phyloP scores from a whole-genome alignment of 208 protist species.

The Herpetomonas tarakana region DNA sequence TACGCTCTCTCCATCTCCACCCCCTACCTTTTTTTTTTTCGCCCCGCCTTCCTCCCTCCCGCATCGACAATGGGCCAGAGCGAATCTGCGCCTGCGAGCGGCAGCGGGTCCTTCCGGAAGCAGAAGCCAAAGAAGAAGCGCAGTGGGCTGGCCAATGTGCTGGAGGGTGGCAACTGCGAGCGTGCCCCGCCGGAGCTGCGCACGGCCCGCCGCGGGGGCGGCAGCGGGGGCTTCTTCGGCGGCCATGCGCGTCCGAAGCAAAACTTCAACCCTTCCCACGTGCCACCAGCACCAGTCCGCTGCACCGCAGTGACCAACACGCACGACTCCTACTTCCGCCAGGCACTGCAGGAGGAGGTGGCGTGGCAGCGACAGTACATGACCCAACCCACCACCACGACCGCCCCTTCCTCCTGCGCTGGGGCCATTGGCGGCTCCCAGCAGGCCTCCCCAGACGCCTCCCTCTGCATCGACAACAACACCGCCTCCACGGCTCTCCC shows the following conservation, averaged over 20 bases:
- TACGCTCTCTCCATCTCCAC: too few relatives aligned
- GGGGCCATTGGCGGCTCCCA: too few relatives aligned
- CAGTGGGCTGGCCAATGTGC: constrained; percentile 14
- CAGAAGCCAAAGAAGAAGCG: constrained; percentile 13
- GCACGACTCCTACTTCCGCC: neutral
- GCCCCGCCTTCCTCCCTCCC: too few relatives aligned
- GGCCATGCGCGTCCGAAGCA: too few relatives aligned
- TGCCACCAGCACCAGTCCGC: constrained; percentile 16
- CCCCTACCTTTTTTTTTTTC: too few relatives aligned
- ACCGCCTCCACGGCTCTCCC: too few relatives aligned
- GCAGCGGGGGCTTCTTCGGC: too few relatives aligned
- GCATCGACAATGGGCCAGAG: constrained; percentile 15
- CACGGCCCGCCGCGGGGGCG: neutral
- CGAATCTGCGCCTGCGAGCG: neutral
- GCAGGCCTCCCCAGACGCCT: too few relatives aligned
- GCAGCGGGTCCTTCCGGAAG: neutral
- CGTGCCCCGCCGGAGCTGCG: neutral
- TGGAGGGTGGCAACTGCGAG: constrained; percentile 15
- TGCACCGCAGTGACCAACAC: constrained; percentile 12
- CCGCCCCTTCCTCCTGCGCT: too few relatives aligned
- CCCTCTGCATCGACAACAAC: too few relatives aligned
- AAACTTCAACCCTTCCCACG: neutral
- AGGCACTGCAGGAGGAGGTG: constrained; percentile 6
- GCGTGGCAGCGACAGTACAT: constrained; percentile 30
- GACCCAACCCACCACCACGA: too few relatives aligned